Evolutionary conservation across 139 green algal species (phyloP), one percentile per base, ranked within the genome.

Genomic region (Pleodorina starrii): DNA sequence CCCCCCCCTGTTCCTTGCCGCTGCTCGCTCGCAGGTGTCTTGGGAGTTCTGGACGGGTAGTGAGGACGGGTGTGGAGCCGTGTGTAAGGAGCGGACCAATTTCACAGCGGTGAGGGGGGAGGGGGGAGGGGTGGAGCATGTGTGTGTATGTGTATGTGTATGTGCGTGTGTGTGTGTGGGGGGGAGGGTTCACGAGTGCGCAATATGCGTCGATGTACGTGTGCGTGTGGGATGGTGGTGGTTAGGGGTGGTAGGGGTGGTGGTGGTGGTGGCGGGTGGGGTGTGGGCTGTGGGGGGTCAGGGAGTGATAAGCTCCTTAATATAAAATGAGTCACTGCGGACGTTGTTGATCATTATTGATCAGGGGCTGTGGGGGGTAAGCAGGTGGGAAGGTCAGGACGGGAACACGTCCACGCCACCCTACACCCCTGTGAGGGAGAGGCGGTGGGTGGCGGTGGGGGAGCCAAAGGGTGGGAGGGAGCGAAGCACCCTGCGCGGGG

Each of bases 41-140:
- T 99, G 97, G 96, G 97, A 99, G 96, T 96, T 99, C 63, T 99
- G 97, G 97, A 97, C 93, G 59, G 99, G 97, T 91, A 95, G 66
- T 86, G 98, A 98, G 81, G 96, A 98, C 88, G 74, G 90, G 54
- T 99, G 97, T 87, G 97, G 97, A 5, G 23, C 83, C 9, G 91
- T 94, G 21, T 99, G 97, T 90, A 91, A 97, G 66, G 80, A 95
- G 77, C 97, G 98, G 87, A 84, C 89, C 59, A 81, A 92, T 19
- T 99, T 99, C 72, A 92, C 98, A 72, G 93, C 93, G 80, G 92
- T 93, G 40, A 21, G 83, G 23, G 16, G n/a, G 16, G 35, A 7
- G 12, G 51, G 48, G 35, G 51, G 19, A 25, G 78, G 35, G 10
- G 9, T 1, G 32, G 5, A 4, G 43, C 44, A 83, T 29, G 27